Evolutionary conservation across 2,329 filamentous ascomycete species (phyloP), one percentile per base, ranked within the genome.

Genomic region (Neofusicoccum umdonicola): DNA sequence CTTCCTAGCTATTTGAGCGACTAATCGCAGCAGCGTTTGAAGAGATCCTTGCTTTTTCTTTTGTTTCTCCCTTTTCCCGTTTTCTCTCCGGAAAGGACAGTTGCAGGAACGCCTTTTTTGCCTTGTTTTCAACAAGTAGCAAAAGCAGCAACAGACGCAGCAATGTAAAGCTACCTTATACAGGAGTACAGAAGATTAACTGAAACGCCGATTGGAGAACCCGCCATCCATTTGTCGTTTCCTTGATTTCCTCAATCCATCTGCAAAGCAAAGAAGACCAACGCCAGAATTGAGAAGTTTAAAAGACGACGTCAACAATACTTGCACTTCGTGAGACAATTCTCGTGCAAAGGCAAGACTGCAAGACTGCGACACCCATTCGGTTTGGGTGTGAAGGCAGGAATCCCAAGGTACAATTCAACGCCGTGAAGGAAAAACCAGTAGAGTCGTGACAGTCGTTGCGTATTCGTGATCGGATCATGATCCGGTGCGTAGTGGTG

Each of bases 41-140:
- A 50, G 3, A 15, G 22, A 9, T 12, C 52, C 4, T 57, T 11
- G 17, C 19, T 44, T 45, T 34, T 15, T 34, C 8, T 1, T 3
- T 45, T 45, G 7, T 17, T 7, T 19, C 39, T 7, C 41, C 9
- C 13, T 42, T 57, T 44, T 44, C 19, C 12, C 19, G 35, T 31
- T 34, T 44, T 15, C 22, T 42, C 22, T 44, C 11, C 22, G 12
- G 22, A 31, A 39, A 41, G 37, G 17, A 51, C 27, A 34, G 27
- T 34, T 13, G 52, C 31, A 7, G 22, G 56, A 60, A 37, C 56
- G 56, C 56, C 56, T 60, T 60, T 45, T 34, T n/a, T 60, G 52
- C 52, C 19, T 15, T 37, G 15, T 37, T 37, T 34, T 47, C 31
- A 19, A 31, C 5, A 15, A 31, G 15, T 12, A 15, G 27, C 13